Base-by-base conservation (phyloP, 2,329 filamentous ascomycete species). In the Cladophialophora bantiana region DNA sequence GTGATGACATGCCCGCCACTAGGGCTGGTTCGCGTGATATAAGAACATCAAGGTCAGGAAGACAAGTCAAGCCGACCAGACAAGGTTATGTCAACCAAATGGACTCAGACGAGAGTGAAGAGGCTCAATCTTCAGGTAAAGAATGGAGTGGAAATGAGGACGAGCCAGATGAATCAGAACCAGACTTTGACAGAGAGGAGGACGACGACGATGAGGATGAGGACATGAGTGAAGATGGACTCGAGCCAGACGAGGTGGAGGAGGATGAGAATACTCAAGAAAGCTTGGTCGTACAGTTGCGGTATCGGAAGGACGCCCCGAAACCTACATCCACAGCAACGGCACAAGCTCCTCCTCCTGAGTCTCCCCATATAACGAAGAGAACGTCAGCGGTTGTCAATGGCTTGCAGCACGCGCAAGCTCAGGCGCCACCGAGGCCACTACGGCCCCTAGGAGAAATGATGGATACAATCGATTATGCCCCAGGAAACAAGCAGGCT, bases 231-330 rank as follows among this genome's bases (percentile, higher is more conserved):
- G 79, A 78, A 18, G 77, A 78, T 13, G 65, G 56, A 31, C 64
- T 70, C 31, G 71, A 70, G 7, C 67, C 66, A 7, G 71, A 74
- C 65, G 80, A 78, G 36, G 77, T 77, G n/a, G 85, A 88, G 45
- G 77, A 79, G 40, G 78, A 77, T 20, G 73, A 74, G 32, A 77
- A 78, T 40, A 72, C 67, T 12, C 84, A 87, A 75, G 78, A 78
- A 26, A 92, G 88, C 71, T 83, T 94, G 48, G 85, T 97, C 59
- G 90, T 97, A 64, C 94, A 91, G 76, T 83, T 97, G 13, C 75
- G 79, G 72, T 83, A 83, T 70, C 61, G 68, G n/a, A 69, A 68
- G 45, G 64, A 60, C 34, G 40, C 64, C 60, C 48, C 42, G 26
- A 54, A 40, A 2, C 34, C 40, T 15, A 45, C 59, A 7, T 13